Percentiles rank a stretch among this genome's conserved stretches.
Evolutionary conservation across 2,329 filamentous ascomycete genomes (phyloP).

Genomic region (Fusarium liriodendri): DNA sequence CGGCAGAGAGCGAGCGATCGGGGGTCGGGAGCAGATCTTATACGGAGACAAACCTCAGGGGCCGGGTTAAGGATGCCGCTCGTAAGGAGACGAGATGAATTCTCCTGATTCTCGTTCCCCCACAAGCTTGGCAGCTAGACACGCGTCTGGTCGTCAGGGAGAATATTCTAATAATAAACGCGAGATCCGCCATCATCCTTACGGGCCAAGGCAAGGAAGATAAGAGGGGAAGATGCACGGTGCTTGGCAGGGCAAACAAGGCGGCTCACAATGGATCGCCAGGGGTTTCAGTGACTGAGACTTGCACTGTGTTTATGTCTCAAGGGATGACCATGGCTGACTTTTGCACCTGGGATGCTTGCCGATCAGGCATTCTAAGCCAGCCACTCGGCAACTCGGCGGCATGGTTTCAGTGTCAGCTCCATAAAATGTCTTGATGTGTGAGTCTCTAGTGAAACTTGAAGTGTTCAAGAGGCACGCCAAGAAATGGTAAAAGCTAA

Average conservation of each 20-base stretch:
- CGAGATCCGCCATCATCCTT: slow-evolving; percentile 22
- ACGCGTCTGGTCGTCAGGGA: slow-evolving; percentile 11
- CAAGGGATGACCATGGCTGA: neutral
- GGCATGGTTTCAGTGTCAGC: neutral
- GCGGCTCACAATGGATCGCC: slow-evolving; percentile 6
- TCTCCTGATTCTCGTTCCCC: slow-evolving; percentile 18
- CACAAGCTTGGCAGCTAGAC: slow-evolving; percentile 23
- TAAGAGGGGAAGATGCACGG: slow-evolving; percentile 28
- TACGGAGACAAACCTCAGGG: slow-evolving; percentile 8
- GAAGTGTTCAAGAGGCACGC: neutral
- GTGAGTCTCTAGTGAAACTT: neutral
- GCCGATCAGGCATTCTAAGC: slow-evolving; percentile 7
- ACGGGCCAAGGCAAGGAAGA: neutral
- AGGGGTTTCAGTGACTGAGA: slow-evolving; percentile 17
- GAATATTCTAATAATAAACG: slow-evolving; percentile 33
- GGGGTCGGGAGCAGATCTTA: slow-evolving; percentile 20
- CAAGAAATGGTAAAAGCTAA: neutral
- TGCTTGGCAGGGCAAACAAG: neutral
- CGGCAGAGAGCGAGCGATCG: neutral
- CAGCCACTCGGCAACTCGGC: slow-evolving; percentile 9
- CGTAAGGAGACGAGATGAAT: slow-evolving; percentile 11
- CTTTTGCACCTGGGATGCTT: slow-evolving; percentile 8
- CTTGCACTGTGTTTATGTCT: slow-evolving; percentile 9
- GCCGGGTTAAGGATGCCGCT: slow-evolving; percentile 4
- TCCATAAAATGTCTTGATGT: neutral